Evolutionary conservation across 495 filamentous ascomycete genomes (phyloP).

Genomic region (Mytilinidion resinicola): DNA sequence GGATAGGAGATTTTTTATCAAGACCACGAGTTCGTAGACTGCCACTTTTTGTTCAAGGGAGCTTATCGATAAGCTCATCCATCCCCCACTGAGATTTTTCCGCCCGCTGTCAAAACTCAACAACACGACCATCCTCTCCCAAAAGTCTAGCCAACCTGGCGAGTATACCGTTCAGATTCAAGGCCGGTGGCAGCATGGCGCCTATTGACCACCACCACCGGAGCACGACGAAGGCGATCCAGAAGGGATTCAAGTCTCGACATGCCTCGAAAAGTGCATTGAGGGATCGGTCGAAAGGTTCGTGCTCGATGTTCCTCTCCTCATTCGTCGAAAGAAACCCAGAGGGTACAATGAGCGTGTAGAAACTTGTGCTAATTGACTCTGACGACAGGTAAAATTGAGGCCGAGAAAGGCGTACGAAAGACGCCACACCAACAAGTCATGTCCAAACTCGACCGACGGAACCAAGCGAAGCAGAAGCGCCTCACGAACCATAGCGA

Average conservation of each 20-base stretch:
- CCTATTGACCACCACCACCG: constrained; percentile 67
- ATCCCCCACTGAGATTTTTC: too few relatives aligned
- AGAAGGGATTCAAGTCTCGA: constrained; percentile 87
- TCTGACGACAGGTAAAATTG: constrained; percentile 51
- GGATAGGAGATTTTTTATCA: too few relatives aligned
- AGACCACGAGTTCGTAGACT: too few relatives aligned
- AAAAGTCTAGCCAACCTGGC: constrained; percentile 37
- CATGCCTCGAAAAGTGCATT: constrained; percentile 83
- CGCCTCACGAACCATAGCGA: constrained; percentile 74
- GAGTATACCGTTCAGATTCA: constrained; percentile 81
- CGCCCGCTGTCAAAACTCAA: too few relatives aligned
- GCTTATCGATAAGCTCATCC: too few relatives aligned
- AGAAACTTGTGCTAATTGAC: too few relatives aligned
- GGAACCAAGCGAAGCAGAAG: constrained; percentile 86
- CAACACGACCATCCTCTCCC: too few relatives aligned
- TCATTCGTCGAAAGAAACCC: too few relatives aligned
- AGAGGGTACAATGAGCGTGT: too few relatives aligned
- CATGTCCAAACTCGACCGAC: constrained; percentile 92
- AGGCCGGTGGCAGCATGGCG: constrained; percentile 68
- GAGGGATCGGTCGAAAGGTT: constrained; percentile 77
- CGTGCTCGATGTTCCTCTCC: constrained; percentile 22
- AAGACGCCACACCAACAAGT: constrained; percentile 92
- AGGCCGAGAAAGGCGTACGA: constrained; percentile 55
- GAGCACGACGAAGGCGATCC: constrained; percentile 73
- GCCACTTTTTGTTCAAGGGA: too few relatives aligned